Base-by-base conservation (phyloP, 352 stramenopile species). In the Phytophthora europaea region DNA sequence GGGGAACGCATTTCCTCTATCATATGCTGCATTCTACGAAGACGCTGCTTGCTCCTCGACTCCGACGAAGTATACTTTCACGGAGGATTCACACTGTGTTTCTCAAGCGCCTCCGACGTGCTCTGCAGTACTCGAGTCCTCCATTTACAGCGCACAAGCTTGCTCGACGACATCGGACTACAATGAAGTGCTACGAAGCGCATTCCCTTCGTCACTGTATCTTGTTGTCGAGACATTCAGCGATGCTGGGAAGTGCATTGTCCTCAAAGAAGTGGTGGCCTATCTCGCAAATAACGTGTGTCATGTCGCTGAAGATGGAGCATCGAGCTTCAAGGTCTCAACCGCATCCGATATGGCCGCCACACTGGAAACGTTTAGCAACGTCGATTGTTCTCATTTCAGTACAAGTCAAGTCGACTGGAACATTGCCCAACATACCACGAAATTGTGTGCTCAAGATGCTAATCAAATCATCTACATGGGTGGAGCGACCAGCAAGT, bases 401-500 rank as follows among this genome's bases (percentile, higher is more conserved):
- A 47, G 48, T 9, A 43, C 5, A 8, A 38, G 33, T 16, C 33
- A 51, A 18, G 8, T 40, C 9, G 61, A 67, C 15, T 36, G 57
- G 8, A 67, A 36, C 61, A 16, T 52, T 36, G 15, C 61, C 4
- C 34, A 67, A 20, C 61, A 60, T 16, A 67, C 31, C 13, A 16
- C 31, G 5, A 53, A 31, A 13, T 31, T 33, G 4, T 67, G 61
- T 50, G 20, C 20, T 6, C 6, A 18, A 36, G 33, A 50, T 51
- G 47, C 7, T 0, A 22, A 60, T 50, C 16, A 50, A 50, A 50
- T 50, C 7, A 18, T 16, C 43, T 20, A n/a, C 47, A 67, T 67
- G 48, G 61, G 61, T 8, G 61, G 48, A 38, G 61, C 43, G 43
- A 50, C 43, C 6, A 50, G 18, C 43, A 50, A 67, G 16, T 67